Evolutionary conservation across 139 green algal genomes (phyloP).

Genomic region (Volvox reticuliferus): DNA sequence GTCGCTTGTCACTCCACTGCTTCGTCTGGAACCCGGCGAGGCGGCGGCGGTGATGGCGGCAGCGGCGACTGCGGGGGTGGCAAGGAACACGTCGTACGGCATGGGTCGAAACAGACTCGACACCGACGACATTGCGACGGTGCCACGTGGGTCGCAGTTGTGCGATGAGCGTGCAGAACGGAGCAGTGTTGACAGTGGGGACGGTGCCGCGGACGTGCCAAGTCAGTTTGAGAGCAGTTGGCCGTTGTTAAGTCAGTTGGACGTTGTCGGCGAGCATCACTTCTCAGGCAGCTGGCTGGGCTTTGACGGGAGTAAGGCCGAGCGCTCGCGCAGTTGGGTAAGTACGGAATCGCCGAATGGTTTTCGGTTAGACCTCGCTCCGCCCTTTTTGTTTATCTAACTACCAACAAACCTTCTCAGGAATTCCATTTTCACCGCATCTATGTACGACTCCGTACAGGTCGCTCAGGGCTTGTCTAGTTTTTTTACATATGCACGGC

Average conservation of each 20-base stretch:
- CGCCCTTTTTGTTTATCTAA: too few species aligned
- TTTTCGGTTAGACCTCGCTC: too few species aligned
- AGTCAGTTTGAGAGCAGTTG: neutral
- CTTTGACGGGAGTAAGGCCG: slow-evolving; percentile 50
- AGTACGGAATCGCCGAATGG: too few species aligned
- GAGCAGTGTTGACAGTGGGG: neutral
- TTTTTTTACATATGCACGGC: slow-evolving; percentile 18
- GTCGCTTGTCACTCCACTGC: slow-evolving; percentile 1
- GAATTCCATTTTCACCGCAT: neutral
- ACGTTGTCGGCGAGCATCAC: slow-evolving; percentile 55
- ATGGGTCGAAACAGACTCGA: too few species aligned
- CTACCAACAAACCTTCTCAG: too few species aligned
- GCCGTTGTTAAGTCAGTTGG: neutral
- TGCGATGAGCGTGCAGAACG: neutral
- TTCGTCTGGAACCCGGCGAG: neutral
- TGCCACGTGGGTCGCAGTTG: too few species aligned
- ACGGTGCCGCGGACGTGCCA: too few species aligned
- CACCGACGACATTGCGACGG: too few species aligned
- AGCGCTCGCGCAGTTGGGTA: slow-evolving; percentile 38
- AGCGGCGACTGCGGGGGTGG: neutral
- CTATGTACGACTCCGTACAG: neutral
- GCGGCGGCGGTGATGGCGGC: neutral
- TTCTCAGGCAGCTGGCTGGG: slow-evolving; percentile 59
- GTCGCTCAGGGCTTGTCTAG: neutral
- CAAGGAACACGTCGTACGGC: too few species aligned